Conservation (phyloP, 495 filamentous ascomycete species). For the Saxispiralis lemnorum region DNA sequence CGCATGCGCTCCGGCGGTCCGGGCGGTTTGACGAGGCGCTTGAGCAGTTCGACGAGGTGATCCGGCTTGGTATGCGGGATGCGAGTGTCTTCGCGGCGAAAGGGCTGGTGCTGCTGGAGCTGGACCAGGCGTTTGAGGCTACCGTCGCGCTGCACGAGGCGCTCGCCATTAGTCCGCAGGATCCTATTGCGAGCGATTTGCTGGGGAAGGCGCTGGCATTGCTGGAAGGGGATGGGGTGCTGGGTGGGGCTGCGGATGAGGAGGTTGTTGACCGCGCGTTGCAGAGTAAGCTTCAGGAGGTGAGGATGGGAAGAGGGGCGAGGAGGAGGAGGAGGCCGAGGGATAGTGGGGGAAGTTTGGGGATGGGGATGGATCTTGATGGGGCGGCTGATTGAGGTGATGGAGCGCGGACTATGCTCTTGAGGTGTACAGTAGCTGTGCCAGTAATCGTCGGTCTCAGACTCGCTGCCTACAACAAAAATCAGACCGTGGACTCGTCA, state of each 20-base stretch:
- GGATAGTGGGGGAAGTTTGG: slow-evolving; percentile 5
- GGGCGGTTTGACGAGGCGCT: slow-evolving; percentile 34
- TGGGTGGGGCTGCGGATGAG: slow-evolving; percentile 17
- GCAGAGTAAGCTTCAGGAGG: slow-evolving; percentile 1
- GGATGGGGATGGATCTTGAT: slow-evolving; percentile 10
- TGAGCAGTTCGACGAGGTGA: slow-evolving; percentile 41
- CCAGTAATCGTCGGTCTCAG: too few relatives aligned
- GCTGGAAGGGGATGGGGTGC: slow-evolving; percentile 15
- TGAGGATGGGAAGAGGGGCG: slow-evolving; percentile 7
- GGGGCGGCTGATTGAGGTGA: background rate
- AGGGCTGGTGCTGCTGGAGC: slow-evolving; percentile 27
- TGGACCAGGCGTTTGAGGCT: slow-evolving; percentile 24
- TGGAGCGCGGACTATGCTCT: too few relatives aligned
- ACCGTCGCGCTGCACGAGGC: slow-evolving; percentile 28
- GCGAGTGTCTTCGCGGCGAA: slow-evolving; percentile 43
- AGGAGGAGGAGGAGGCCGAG: slow-evolving; percentile 4
- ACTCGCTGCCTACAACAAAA: too few relatives aligned
- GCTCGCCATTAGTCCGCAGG: slow-evolving; percentile 27
- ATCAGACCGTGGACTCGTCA: too few relatives aligned
- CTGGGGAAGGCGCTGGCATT: slow-evolving; percentile 23
- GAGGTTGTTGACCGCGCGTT: slow-evolving; percentile 14
- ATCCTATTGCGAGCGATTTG: slow-evolving; percentile 27
- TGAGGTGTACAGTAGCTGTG: too few relatives aligned
- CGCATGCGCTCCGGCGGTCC: slow-evolving; percentile 63
- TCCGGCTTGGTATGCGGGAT: slow-evolving; percentile 61